Evolutionary conservation across 345 rosid genomes (phyloP).

Genomic region (Citrus reticulata): DNA sequence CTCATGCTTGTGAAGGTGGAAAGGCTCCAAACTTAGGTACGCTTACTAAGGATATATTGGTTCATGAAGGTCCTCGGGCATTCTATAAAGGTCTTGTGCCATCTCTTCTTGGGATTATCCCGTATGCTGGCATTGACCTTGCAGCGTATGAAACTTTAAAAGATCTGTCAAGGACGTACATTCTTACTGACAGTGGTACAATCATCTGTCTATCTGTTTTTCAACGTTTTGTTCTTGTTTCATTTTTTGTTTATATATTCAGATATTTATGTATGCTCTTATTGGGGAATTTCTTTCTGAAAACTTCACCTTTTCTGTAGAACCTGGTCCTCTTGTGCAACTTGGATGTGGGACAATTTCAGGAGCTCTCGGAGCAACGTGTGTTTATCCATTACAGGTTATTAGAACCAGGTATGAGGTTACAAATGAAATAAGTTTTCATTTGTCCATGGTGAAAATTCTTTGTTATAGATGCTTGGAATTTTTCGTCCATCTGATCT

Average conservation of each 20-base stretch:
- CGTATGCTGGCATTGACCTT: slow-evolving; percentile 95
- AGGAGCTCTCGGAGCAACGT: slow-evolving; percentile 89
- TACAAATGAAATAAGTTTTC: background rate
- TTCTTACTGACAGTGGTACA: slow-evolving; percentile 71
- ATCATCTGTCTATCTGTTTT: background rate
- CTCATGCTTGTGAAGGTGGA: slow-evolving; percentile 64
- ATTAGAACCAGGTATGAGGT: slow-evolving; percentile 74
- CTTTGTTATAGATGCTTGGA: background rate
- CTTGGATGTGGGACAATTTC: slow-evolving; percentile 90
- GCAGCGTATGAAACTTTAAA: slow-evolving; percentile 91
- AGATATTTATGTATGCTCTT: background rate
- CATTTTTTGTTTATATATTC: background rate
- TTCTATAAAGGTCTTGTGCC: slow-evolving; percentile 93
- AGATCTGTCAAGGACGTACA: slow-evolving; percentile 71
- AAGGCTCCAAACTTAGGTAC: slow-evolving; percentile 58
- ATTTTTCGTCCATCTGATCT: background rate
- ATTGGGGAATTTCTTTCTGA: background rate
- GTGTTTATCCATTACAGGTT: slow-evolving; percentile 95
- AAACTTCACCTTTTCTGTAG: slow-evolving; percentile 30
- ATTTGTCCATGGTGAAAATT: background rate
- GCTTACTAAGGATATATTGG: slow-evolving; percentile 76
- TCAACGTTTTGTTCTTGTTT: background rate
- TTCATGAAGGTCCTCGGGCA: slow-evolving; percentile 88
- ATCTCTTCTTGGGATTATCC: slow-evolving; percentile 88
- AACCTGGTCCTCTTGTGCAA: slow-evolving; percentile 85